A percentile compares a stretch with the other conserved stretches of the same genome.
phyloP scores from a whole-genome alignment of 228 moss, liverwort and hornwort genomes.

The Sphagnum magellanicum region DNA sequence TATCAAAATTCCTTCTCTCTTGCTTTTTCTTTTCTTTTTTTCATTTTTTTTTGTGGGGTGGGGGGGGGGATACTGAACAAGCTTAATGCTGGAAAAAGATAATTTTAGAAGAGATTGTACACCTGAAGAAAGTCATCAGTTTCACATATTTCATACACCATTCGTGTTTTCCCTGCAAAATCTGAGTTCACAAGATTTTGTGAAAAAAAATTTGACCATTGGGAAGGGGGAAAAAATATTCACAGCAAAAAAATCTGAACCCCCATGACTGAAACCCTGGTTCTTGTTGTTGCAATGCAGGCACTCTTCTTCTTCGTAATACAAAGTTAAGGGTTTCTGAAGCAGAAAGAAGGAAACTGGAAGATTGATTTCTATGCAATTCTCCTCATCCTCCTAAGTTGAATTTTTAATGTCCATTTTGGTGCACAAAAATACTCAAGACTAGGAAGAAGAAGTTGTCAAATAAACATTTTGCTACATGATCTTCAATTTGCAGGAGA shows the following conservation, averaged over 20 bases:
- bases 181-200: constrained; percentile 2
- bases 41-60: too few relatives aligned
- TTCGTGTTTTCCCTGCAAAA: constrained; percentile 27
- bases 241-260: not conserved
- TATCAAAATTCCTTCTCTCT: not conserved
- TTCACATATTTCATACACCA: constrained; percentile 25
- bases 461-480: too few relatives aligned
- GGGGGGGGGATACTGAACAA: too few relatives aligned
- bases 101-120: not conserved
- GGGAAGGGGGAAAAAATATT: not conserved
- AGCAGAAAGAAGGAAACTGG: too few relatives aligned
- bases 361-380: not conserved
- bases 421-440: too few relatives aligned
- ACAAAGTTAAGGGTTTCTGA: not conserved
- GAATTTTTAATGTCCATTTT: not conserved
- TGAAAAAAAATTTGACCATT: not conserved
- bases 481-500: too few relatives aligned
- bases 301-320: not conserved
- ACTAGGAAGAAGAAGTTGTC: too few relatives aligned
- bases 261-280: not conserved
- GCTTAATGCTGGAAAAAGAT: not conserved
- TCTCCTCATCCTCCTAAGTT: not conserved
- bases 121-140: constrained; percentile 12
- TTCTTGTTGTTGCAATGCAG: not conserved
- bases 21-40: too few relatives aligned